Evolutionary conservation across 2,329 filamentous ascomycete species (phyloP), one percentile per base, ranked within the genome.

Genomic region (Capronia americana): DNA sequence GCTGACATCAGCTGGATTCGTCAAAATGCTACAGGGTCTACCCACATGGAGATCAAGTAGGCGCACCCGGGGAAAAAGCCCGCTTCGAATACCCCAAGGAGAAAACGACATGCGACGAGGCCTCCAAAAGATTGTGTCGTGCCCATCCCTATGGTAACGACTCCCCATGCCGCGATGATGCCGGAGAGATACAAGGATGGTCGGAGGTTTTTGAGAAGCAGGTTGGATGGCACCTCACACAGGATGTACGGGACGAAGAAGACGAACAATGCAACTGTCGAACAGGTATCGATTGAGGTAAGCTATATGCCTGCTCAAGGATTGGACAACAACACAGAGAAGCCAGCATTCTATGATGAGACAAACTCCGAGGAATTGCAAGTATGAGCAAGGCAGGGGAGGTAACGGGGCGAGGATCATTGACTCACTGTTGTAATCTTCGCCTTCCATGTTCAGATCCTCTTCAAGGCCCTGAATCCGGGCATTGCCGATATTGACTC

Each of bases 401-500:
- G 10, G 44, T 17, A 48, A 20, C 8, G 17, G 23, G 44, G 44
- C 11, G 17, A 2, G 32, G 32, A 23, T 4, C 17, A 72, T 71
- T 20, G n/a, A 8, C 44, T 48, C 11, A 48, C 44, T 23, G 30
- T 70, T 72, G 65, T 67, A 73, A 79, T 83, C 56, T 79, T 76
- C 57, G 78, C 77, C 12, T 74, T 75, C 75, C 80, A 84, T 81
- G 46, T 76, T 66, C 53, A 83, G 73, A 58, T 81, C 77, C 50
- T 72, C 72, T 66, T 81, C 79, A 14, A 84, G 70, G 3, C 81
- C 80, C 56, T 80, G 76, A 6, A 83, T 74, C 2, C 80, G 76
- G 4, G 81, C 81, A 73, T 83, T 83, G 30, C 80, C 81, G 58
- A 83, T 82, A 67, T 80, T 80, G 24, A 58, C 56, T 48, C 56